Evolutionary conservation across 1,139 yeast genomes (phyloP).

Genomic region (Protomyces inundatus): DNA sequence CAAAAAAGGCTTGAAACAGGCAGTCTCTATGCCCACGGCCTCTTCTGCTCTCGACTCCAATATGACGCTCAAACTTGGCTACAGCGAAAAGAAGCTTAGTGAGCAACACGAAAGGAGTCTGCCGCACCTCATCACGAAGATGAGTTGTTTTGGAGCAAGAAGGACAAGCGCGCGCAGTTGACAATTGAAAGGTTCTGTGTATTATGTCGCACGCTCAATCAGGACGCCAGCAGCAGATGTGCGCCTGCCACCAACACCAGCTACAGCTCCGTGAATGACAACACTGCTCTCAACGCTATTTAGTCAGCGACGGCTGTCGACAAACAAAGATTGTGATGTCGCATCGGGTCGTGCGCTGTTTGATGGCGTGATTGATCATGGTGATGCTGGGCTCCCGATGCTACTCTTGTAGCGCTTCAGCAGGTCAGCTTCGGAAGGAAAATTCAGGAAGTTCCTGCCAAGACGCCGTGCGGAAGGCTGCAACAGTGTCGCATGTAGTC

Average conservation of each 20-base stretch:
- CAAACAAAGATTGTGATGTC: background rate
- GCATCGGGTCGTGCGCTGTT: background rate
- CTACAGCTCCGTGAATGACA: too few relatives aligned
- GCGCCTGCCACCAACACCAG: too few relatives aligned
- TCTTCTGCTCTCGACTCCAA: slow-evolving; percentile 27
- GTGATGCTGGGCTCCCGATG: background rate
- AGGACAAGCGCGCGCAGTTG: too few relatives aligned
- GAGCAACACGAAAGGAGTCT: slow-evolving; percentile 27
- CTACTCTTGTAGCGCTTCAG: background rate
- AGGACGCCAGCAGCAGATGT: too few relatives aligned
- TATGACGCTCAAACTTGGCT: slow-evolving; percentile 27
- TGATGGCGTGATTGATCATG: background rate
- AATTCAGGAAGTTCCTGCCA: too few relatives aligned
- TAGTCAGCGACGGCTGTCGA: background rate
- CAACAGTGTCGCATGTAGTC: too few relatives aligned
- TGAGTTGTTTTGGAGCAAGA: background rate
- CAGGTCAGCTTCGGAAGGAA: background rate
- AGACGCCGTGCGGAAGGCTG: too few relatives aligned
- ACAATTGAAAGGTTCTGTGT: too few relatives aligned
- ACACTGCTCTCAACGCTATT: too few relatives aligned
- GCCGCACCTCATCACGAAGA: slow-evolving; percentile 19
- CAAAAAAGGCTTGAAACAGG: background rate
- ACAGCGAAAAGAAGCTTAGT: slow-evolving; percentile 10
- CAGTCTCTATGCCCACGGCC: slow-evolving; percentile 21
- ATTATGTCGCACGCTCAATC: background rate